Base-by-base conservation (phyloP, 352 stramenopile species). In the Globisporangium camurandrum region DNA sequence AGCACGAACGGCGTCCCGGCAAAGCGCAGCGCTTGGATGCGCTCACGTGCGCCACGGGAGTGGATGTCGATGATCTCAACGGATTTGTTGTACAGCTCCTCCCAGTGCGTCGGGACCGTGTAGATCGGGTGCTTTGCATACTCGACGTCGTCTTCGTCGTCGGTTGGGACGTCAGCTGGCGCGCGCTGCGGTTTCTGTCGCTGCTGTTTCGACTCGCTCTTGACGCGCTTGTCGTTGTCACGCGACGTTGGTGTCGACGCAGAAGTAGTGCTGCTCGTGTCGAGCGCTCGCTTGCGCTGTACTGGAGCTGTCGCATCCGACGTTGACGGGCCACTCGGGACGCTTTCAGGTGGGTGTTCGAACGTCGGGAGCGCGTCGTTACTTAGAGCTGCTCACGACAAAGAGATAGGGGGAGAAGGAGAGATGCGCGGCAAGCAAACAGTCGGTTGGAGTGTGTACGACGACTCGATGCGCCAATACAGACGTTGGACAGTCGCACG, bases 21-120 rank as follows among this genome's bases (percentile, higher is more conserved):
- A 50, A 83, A 78, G 4, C 78, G 76, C 14, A 88, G 74, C 22
- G 69, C 69, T 20, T 84, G 61, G 42, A 90, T 75, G 28, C 59
- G 64, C 22, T 88, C 72, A 43, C 74, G 75, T 0, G 76, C 75
- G 2, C 71, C 67, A 0, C 49, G 36, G 12, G 71, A 64, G 49
- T 75, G 70, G 19, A 90, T 64, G 54, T 90, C 70, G 55, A 90
- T 81, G 9, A 85, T 60, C 38, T 84, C 62, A 17, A 90, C 78
- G 19, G 63, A 44, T 28, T 80, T 66, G 46, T 72, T 80, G 46
- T 86, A 77, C 26, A 85, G 58, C 27, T 86, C 67, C 19, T 85
- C 77, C 77, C 77, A 88, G 34, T 81, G 77, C 28, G 74, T 85
- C 19, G 77, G 77, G 26, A 85, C 68, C 5, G 77, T 79, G 50